phyloP scores from a whole-genome alignment of 2,329 filamentous ascomycete genomes.

The Penicillium fuscoglaucum region DNA sequence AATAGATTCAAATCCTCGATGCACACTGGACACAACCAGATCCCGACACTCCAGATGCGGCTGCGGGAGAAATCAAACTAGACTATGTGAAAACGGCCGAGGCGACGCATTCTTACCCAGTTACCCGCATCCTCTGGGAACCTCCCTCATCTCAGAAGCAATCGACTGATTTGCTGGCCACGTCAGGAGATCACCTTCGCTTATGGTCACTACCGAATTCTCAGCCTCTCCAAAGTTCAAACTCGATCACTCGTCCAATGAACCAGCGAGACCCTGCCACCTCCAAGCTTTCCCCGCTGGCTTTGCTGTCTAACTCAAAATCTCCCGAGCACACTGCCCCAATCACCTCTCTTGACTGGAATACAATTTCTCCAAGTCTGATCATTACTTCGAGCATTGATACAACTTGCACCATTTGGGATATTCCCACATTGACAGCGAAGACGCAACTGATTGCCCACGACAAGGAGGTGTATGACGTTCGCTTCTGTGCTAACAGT shows the following conservation, averaged over 20 bases:
- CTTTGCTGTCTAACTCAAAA: conserved; percentile 94
- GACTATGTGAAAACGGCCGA: conserved; percentile 94
- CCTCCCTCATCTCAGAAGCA: conserved; percentile 93
- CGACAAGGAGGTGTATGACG: conserved; percentile 98
- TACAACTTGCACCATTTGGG: conserved; percentile 99
- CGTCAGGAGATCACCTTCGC: conserved; percentile 89
- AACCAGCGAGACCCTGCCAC: conserved; percentile 62
- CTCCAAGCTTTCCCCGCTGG: conserved; percentile 87
- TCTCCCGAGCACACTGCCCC: conserved; percentile 97
- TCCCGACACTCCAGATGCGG: conserved; percentile 67
- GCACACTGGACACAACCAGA: conserved; percentile 73
- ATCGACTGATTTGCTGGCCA: conserved; percentile 90
- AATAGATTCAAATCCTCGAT: conserved; percentile 93
- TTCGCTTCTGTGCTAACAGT: conserved; percentile 95
- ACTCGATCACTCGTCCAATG: conserved; percentile 67
- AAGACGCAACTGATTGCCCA: conserved; percentile 98
- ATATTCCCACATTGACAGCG: conserved; percentile 94
- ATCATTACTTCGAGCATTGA: conserved; percentile 99
- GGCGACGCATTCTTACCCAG: conserved; percentile 95
- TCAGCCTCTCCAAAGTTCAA: conserved; percentile 62
- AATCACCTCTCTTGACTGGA: conserved; percentile 96
- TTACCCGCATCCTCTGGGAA: conserved; percentile 93
- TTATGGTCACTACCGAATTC: conserved; percentile 81
- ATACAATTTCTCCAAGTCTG: conserved; percentile 90
- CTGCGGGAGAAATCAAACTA: conserved; percentile 63